Percentiles rank a stretch among this genome's conserved stretches.
phyloP scores from a whole-genome alignment of 441 rosid species.

The Euphorbia schlechtendalii region DNA sequence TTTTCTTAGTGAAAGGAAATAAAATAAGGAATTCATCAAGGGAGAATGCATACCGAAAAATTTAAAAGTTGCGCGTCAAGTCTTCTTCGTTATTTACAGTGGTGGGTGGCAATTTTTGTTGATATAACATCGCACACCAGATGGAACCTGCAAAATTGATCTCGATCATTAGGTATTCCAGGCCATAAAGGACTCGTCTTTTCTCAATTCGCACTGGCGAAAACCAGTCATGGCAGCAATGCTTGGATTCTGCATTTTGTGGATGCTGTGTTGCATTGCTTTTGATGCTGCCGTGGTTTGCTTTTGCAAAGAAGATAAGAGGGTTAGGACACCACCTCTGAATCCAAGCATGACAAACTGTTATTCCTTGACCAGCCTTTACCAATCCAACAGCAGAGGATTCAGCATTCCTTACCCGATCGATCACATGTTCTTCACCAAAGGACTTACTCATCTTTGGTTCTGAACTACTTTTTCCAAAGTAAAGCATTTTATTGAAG shows the following conservation, averaged over 20 bases:
- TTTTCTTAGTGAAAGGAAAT: not conserved
- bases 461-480: slow-evolving; percentile 30
- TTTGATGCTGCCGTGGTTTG: slow-evolving; percentile 30
- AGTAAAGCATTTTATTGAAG: slow-evolving; percentile 31
- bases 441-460: slow-evolving; percentile 23
- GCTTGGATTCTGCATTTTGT: slow-evolving; percentile 69
- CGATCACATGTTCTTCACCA: slow-evolving; percentile 23
- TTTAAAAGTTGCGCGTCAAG: too few species aligned
- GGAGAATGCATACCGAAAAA: slow-evolving; percentile 13
- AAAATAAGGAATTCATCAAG: not conserved
- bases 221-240: slow-evolving; percentile 79
- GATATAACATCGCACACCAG: too few species aligned
- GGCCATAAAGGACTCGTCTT: slow-evolving; percentile 42
- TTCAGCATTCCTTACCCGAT: slow-evolving; percentile 26
- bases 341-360: slow-evolving; percentile 59
- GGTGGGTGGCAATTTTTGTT: not conserved
- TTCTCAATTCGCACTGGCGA: slow-evolving; percentile 47
- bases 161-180: slow-evolving; percentile 70
- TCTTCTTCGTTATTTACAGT: not conserved
- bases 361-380: slow-evolving; percentile 31
- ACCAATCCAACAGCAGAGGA: slow-evolving; percentile 24
- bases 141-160: too few species aligned
- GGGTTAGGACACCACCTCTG: slow-evolving; percentile 58
- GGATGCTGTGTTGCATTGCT: slow-evolving; percentile 21
- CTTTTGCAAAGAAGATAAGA: slow-evolving; percentile 22